These are phyloP conservation scores for Aspergillus sp. DNA, from an alignment of 2,329 filamentous ascomycete genomes.

Conservation along the genomic window DNA sequence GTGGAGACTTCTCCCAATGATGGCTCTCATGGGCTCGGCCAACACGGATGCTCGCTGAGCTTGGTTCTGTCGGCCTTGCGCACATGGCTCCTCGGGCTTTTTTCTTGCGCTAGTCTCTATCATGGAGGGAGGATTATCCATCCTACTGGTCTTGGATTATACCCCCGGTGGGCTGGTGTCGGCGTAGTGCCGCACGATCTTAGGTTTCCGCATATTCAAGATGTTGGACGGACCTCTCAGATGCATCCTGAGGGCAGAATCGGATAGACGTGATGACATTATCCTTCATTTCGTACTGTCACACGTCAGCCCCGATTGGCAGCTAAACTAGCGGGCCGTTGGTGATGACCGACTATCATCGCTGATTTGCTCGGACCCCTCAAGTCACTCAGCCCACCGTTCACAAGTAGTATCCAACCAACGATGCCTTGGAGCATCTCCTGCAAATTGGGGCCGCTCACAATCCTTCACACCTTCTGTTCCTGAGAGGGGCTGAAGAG, in stretches of 20 bases:
- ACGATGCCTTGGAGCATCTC: not conserved
- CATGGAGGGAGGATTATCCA: not conserved
- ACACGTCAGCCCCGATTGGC: not conserved
- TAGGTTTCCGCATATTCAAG: not conserved
- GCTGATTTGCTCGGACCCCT: not conserved
- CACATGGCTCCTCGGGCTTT: not conserved
- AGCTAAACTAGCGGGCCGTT: not conserved
- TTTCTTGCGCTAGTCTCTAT: not conserved
- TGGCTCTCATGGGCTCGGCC: not conserved
- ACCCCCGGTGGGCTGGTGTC: not conserved
- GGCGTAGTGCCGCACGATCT: not conserved
- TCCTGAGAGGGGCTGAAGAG: not conserved
- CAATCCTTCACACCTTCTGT: not conserved
- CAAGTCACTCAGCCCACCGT: not conserved
- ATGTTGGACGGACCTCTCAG: not conserved
- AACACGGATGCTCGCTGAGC: not conserved
- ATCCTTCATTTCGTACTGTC: not conserved
- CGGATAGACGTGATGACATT: not conserved
- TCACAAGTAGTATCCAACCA: not conserved
- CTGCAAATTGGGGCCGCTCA: not conserved
- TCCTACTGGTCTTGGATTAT: not conserved
- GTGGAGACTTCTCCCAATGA: not conserved
- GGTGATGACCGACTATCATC: not conserved
- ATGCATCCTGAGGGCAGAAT: not conserved
- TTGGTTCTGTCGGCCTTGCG: not conserved